Conservation (phyloP, 2,329 filamentous ascomycete genomes). For the Beauveria medogensis region DNA sequence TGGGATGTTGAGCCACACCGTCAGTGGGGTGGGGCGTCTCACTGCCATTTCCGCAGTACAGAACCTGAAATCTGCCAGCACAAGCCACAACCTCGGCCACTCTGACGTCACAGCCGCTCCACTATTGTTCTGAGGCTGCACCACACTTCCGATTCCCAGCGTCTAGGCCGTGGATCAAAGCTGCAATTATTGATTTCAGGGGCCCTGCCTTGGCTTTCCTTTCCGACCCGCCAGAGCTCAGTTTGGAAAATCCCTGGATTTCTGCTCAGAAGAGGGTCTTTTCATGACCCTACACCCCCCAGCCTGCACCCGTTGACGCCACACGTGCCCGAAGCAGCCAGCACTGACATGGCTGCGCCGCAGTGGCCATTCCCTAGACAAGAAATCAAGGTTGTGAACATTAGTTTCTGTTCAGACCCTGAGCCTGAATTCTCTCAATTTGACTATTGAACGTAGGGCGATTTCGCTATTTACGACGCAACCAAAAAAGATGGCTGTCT, state of each 20-base stretch:
- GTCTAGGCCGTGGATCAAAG: not conserved
- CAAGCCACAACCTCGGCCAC: not conserved
- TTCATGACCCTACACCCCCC: not conserved
- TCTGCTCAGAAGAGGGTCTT: not conserved
- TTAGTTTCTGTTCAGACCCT: not conserved
- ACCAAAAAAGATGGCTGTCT: not conserved
- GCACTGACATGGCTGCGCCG: conserved; percentile 3
- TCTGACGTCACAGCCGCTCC: conserved; percentile 5
- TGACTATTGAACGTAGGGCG: not conserved
- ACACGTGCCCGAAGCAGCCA: not conserved
- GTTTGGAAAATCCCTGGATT: conserved; percentile 3
- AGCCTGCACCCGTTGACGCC: not conserved
- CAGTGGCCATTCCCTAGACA: not conserved
- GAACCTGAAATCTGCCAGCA: not conserved
- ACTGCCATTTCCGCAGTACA: not conserved
- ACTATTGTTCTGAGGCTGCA: not conserved
- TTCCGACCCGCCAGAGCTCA: not conserved
- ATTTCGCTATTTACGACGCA: not conserved
- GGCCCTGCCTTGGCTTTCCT: not conserved
- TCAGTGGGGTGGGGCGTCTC: not conserved
- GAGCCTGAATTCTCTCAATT: not conserved
- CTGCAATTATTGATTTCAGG: not conserved
- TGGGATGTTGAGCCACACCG: not conserved
- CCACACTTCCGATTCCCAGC: not conserved
- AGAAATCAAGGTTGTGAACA: not conserved